Conservation (phyloP, 306 rosid genomes). For the Arachis stenosperma region DNA sequence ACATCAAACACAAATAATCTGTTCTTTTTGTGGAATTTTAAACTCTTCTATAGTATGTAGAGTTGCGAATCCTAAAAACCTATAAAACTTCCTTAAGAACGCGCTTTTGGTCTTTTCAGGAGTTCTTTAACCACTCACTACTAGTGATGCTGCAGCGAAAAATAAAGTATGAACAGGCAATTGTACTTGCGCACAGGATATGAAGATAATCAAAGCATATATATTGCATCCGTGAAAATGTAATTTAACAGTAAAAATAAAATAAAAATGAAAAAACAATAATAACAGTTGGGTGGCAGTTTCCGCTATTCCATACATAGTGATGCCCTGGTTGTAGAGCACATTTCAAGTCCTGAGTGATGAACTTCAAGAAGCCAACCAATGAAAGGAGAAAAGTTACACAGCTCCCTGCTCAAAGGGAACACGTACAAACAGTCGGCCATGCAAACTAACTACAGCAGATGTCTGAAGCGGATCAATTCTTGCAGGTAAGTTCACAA, state of each 20-base stretch:
- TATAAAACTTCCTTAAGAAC: conserved; percentile 10
- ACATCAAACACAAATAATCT: too few relatives aligned
- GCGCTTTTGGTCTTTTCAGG: conserved; percentile 12
- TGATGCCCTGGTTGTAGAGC: conserved; percentile 36
- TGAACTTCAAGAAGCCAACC: conserved; percentile 24
- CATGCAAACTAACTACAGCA: conserved; percentile 81
- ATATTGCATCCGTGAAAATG: conserved; percentile 23
- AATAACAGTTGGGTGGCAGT: conserved; percentile 12
- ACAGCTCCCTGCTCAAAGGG: conserved; percentile 70
- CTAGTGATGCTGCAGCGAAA: background rate
- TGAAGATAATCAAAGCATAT: background rate
- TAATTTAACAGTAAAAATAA: conserved; percentile 23
- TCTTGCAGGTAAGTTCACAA: conserved; percentile 74
- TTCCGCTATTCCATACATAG: conserved; percentile 35
- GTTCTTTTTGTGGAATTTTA: too few relatives aligned
- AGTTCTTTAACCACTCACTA: conserved; percentile 13
- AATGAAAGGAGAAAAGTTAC: conserved; percentile 36
- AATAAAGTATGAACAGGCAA: background rate
- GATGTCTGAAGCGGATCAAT: conserved; percentile 83
- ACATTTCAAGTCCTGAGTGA: conserved; percentile 15
- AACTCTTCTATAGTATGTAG: too few relatives aligned
- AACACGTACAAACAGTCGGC: conserved; percentile 73
- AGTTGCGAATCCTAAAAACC: too few relatives aligned
- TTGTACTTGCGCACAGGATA: too few relatives aligned
- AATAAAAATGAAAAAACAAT: background rate